Conservation (phyloP, 2,329 filamentous ascomycete genomes). For the Anthostomella pinea region DNA sequence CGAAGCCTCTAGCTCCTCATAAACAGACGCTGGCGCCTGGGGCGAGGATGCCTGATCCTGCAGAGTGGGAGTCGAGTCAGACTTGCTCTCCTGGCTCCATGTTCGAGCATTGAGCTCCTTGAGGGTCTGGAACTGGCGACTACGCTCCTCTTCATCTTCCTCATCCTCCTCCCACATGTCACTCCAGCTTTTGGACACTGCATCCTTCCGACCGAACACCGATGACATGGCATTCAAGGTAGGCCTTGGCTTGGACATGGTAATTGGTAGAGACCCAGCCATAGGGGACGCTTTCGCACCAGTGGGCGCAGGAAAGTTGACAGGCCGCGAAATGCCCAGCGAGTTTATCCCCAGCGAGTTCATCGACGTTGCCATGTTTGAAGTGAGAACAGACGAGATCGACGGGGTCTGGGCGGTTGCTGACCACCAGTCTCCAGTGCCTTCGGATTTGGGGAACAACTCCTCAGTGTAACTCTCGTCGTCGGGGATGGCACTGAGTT, state of each 20-base stretch:
- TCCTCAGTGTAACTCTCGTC: constrained; percentile 80
- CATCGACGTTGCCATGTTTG: constrained; percentile 77
- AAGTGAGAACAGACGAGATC: constrained; percentile 79
- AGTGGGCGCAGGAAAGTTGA: constrained; percentile 41
- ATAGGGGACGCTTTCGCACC: constrained; percentile 55
- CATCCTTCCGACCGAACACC: constrained; percentile 74
- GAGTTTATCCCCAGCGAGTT: constrained; percentile 75
- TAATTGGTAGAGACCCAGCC: constrained; percentile 73
- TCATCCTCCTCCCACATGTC: constrained; percentile 98
- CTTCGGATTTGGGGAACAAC: constrained; percentile 76
- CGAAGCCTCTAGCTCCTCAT: constrained; percentile 39
- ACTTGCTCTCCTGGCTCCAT: constrained; percentile 73
- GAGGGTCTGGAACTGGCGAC: constrained; percentile 56
- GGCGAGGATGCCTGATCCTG: constrained; percentile 44
- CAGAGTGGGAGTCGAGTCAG: constrained; percentile 33
- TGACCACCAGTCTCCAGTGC: constrained; percentile 74
- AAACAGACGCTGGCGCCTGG: constrained; percentile 39
- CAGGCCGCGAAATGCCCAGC: constrained; percentile 52
- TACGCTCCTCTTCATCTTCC: constrained; percentile 65
- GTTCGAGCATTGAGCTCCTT: constrained; percentile 70
- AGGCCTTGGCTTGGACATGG: constrained; percentile 71
- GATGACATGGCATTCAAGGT: constrained; percentile 69
- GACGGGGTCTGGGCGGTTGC: constrained; percentile 75
- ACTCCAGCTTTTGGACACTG: constrained; percentile 97
- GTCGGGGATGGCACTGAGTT: constrained; percentile 83